Evolutionary conservation across 192 early-diverging fungal genomes (phyloP).

Genomic region (Coemansia sp.): DNA sequence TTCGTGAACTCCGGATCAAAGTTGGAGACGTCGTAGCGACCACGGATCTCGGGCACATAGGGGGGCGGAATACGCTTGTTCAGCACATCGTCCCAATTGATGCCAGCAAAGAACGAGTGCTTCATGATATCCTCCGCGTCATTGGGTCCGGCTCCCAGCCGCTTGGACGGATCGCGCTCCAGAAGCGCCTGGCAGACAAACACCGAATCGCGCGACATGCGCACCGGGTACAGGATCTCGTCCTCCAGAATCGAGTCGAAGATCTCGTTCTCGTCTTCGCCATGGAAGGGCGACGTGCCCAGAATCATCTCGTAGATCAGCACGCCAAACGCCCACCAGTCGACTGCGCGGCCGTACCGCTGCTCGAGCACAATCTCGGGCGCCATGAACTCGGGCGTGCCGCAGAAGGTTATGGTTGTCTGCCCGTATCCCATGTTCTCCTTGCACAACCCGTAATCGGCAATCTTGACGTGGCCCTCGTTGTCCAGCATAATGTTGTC

Average conservation of each 20-base stretch:
- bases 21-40: constrained; percentile 89
- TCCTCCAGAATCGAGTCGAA: constrained; percentile 97
- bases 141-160: constrained; percentile 77
- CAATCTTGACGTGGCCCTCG: constrained; percentile 97
- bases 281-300: constrained; percentile 89
- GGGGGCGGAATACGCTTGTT: constrained; percentile 85
- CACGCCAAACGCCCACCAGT: constrained; percentile 98
- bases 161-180: constrained; percentile 81
- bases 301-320: constrained; percentile 90
- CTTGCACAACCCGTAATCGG: constrained; percentile 99
- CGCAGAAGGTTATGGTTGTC: constrained; percentile 94
- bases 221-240: constrained; percentile 92
- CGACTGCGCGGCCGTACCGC: constrained; percentile 93
- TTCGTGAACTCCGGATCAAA: constrained; percentile 99
- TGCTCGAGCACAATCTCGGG: constrained; percentile 96
- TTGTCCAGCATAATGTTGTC: constrained; percentile 92
- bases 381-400: constrained; percentile 99
- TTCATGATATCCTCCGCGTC: constrained; percentile 93
- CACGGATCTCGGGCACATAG: constrained; percentile 79
- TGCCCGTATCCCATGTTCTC: constrained; percentile 88
- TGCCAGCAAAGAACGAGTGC: constrained; percentile 92
- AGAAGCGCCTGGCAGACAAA: constrained; percentile 88
- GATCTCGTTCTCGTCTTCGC: constrained; percentile 97
- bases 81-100: constrained; percentile 97
- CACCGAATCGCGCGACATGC: constrained; percentile 91